These are phyloP conservation scores for Stagonosporopsis chrysanthemi DNA, from an alignment of 2,329 filamentous ascomycete genomes.

Conservation along the genomic window DNA sequence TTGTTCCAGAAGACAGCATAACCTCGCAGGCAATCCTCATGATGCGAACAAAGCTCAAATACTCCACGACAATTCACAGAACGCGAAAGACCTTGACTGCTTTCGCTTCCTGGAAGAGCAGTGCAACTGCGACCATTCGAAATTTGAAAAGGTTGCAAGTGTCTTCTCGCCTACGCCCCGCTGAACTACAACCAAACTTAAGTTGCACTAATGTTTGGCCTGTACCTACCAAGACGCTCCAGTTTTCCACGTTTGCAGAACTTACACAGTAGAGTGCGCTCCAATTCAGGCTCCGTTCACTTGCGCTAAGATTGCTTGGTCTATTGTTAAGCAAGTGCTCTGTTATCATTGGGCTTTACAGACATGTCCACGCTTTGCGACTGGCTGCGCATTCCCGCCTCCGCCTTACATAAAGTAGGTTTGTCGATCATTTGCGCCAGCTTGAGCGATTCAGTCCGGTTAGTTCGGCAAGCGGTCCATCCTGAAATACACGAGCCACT, in stretches of 20 bases:
- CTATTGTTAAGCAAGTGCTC: not conserved
- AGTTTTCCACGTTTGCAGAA: not conserved
- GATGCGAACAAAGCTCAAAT: too few species aligned
- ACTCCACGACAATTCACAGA: too few species aligned
- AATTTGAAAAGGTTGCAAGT: not conserved
- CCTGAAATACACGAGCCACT: not conserved
- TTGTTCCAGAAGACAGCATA: too few species aligned
- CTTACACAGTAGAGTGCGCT: not conserved
- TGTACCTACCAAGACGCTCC: not conserved
- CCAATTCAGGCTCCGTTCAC: not conserved
- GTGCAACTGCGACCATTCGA: not conserved
- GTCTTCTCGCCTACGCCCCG: not conserved
- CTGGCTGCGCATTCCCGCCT: not conserved
- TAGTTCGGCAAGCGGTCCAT: not conserved
- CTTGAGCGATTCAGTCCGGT: not conserved
- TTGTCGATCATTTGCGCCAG: not conserved
- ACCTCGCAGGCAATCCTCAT: too few species aligned
- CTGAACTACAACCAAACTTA: not conserved
- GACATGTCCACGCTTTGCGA: not conserved
- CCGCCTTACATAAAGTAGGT: not conserved
- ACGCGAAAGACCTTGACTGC: not conserved
- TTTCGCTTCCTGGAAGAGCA: not conserved
- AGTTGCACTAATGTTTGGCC: not conserved
- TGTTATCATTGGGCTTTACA: not conserved
- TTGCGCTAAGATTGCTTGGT: not conserved